phyloP scores from a whole-genome alignment of 306 rosid genomes.

The Fragaria nilgerrensis region DNA sequence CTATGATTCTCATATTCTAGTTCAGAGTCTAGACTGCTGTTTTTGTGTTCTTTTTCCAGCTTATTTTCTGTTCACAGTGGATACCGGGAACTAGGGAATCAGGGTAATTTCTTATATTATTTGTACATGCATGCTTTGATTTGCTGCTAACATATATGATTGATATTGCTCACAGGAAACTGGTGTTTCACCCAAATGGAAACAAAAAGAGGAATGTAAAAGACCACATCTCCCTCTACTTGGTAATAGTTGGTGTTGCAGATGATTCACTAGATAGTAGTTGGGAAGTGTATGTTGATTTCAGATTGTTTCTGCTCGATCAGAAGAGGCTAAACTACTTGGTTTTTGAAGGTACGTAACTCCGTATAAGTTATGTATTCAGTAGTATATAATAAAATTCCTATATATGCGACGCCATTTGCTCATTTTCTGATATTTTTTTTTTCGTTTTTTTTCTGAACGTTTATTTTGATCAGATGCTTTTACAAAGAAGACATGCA shows the following conservation, averaged over 20 bases:
- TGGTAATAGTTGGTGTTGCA: constrained; percentile 33
- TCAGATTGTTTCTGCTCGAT: neutral
- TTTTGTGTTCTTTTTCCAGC: neutral
- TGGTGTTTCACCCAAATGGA: constrained; percentile 50
- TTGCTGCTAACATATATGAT: neutral
- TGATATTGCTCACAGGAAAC: constrained; percentile 33
- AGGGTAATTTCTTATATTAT: too few relatives aligned
- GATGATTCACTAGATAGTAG: constrained; percentile 28
- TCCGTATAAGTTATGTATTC: too few relatives aligned
- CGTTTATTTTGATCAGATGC: neutral
- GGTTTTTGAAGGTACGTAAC: neutral
- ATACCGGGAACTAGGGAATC: neutral
- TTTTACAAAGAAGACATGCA: neutral
- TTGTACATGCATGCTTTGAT: neutral
- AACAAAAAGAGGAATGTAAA: constrained; percentile 43
- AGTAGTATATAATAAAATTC: too few relatives aligned
- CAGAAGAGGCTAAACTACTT: neutral
- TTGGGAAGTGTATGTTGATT: constrained; percentile 39
- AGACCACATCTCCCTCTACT: constrained; percentile 46
- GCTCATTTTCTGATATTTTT: neutral
- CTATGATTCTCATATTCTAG: constrained; percentile 20
- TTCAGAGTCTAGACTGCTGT: too few relatives aligned
- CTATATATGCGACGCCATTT: neutral
- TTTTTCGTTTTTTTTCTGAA: neutral
- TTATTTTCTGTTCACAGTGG: neutral